These are phyloP conservation scores for Phytophthora rubi DNA, from an alignment of 352 stramenopile species.

Conservation along the genomic window DNA sequence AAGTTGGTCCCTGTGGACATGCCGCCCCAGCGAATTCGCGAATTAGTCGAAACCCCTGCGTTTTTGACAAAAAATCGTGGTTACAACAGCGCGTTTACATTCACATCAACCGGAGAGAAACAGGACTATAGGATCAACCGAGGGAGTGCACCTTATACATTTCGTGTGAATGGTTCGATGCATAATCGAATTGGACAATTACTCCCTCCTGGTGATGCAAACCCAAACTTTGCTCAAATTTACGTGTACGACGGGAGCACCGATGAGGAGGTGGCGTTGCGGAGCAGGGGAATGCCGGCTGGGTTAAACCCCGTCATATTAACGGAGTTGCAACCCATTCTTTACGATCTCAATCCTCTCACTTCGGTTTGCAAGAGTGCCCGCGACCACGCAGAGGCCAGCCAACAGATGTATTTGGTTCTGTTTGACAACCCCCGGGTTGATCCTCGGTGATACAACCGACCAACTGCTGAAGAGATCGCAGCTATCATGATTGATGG, in stretches of 20 bases:
- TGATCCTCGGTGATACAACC: not conserved
- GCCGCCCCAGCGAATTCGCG: not conserved
- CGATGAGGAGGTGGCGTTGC: not conserved
- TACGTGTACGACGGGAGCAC: slow-evolving; percentile 4
- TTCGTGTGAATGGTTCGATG: slow-evolving; percentile 1
- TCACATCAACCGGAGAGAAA: slow-evolving; percentile 2
- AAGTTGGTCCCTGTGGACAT: not conserved
- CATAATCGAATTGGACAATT: slow-evolving; percentile 1
- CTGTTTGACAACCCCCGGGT: not conserved
- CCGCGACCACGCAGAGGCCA: no score
- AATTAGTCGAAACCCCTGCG: not conserved
- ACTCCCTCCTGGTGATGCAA: not conserved
- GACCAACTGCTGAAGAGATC: not conserved
- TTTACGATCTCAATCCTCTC: not conserved
- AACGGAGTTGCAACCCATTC: not conserved
- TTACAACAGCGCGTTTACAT: slow-evolving; percentile 2
- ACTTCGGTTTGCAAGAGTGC: not conserved
- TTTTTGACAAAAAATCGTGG: slow-evolving; percentile 1
- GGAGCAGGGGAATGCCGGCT: not conserved
- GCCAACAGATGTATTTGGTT: slow-evolving; percentile 2
- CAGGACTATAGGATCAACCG: not conserved
- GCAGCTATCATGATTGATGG: slow-evolving; percentile 3
- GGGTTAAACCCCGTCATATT: not conserved
- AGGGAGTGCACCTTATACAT: not conserved
- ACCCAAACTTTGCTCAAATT: not conserved